Conservation (phyloP, 2,329 filamentous ascomycete species). For the Ophiostoma montium region DNA sequence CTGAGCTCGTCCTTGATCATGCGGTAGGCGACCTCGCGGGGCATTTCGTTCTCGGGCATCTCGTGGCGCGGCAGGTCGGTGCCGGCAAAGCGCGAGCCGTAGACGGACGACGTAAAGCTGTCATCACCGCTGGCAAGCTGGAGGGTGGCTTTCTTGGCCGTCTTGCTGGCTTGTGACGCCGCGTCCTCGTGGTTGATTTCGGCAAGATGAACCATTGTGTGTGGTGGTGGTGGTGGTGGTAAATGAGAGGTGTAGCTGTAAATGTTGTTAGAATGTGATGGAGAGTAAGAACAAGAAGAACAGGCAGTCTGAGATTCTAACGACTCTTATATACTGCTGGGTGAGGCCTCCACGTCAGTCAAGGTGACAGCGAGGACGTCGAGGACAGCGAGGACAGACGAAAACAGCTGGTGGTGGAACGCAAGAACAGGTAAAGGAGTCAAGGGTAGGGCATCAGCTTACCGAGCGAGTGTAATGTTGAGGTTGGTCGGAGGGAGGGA, state of each 20-base stretch:
- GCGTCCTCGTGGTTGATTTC: constrained; percentile 24
- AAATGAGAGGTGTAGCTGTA: background rate
- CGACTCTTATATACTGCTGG: no score
- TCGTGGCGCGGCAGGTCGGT: constrained; percentile 59
- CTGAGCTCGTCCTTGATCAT: constrained; percentile 95
- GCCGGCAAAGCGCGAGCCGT: constrained; percentile 72
- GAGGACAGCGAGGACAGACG: no score
- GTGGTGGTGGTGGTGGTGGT: background rate
- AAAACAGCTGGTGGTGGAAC: no score
- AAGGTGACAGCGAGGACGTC: no score
- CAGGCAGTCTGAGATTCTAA: background rate
- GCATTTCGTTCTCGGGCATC: constrained; percentile 88
- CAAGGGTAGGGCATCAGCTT: no score
- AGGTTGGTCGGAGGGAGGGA: no score
- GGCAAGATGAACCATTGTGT: constrained; percentile 38
- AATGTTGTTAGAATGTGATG: background rate
- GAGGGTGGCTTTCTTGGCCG: constrained; percentile 29
- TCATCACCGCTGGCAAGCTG: constrained; percentile 38
- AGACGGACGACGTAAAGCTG: constrained; percentile 64
- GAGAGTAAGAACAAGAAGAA: background rate
- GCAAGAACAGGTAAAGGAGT: no score
- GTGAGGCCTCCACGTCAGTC: no score
- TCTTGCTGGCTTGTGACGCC: constrained; percentile 19
- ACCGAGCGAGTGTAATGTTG: no score
- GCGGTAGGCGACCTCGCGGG: constrained; percentile 79